Conservation (phyloP, 169 alveolate species). For the Perkinsus chesapeaki region DNA sequence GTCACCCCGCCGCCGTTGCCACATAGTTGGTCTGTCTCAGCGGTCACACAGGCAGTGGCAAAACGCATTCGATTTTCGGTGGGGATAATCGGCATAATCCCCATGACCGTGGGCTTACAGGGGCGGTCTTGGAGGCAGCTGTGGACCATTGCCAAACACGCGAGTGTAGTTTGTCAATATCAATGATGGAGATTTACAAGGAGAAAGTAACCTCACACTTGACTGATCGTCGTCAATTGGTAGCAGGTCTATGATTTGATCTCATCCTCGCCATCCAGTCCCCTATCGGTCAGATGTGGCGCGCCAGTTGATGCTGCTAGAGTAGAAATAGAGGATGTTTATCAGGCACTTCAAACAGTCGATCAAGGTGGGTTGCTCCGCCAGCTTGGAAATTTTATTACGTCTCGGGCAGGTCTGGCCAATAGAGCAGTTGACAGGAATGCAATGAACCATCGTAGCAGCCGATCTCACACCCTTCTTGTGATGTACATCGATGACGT, state of each 20-base stretch:
- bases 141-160: neutral
- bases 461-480: neutral
- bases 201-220: neutral
- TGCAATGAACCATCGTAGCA: neutral
- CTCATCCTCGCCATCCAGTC: too few species aligned
- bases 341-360: neutral
- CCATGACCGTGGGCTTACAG: neutral
- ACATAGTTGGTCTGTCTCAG: neutral
- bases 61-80: neutral
- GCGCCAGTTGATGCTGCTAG: too few species aligned
- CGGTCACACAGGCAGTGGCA: neutral
- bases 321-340: too few species aligned
- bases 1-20: neutral
- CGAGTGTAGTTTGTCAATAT: neutral
- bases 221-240: too few species aligned
- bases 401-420: neutral
- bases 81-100: neutral
- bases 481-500: neutral
- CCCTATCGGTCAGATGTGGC: too few species aligned
- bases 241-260: neutral
- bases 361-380: too few species aligned
- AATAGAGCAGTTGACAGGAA: neutral
- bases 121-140: neutral
- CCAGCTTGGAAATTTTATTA: too few species aligned
- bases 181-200: neutral